Conservation (phyloP, 2,329 filamentous ascomycete species). For the Camillea tinctor region DNA sequence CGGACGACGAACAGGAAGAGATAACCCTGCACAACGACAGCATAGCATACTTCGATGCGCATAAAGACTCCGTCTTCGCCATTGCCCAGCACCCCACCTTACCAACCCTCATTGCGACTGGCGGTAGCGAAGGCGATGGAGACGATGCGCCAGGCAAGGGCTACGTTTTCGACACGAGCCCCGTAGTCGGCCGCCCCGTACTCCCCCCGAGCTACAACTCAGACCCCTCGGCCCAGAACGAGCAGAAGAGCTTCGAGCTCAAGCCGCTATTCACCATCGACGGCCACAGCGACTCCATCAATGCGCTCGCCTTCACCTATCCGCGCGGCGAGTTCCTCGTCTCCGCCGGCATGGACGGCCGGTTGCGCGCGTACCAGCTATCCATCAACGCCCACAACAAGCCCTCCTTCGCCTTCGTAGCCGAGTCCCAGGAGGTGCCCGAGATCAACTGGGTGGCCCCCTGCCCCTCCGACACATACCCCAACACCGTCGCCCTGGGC, state of each 20-base stretch:
- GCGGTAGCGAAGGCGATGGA: conserved; percentile 64
- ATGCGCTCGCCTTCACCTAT: conserved; percentile 78
- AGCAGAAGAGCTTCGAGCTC: conserved; percentile 53
- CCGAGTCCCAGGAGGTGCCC: conserved; percentile 82
- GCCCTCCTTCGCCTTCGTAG: conserved; percentile 60
- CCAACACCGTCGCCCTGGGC: conserved; percentile 83
- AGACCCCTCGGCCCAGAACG: conserved; percentile 56
- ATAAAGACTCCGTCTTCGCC: conserved; percentile 90
- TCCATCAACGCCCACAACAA: conserved; percentile 46
- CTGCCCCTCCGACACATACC: conserved; percentile 68
- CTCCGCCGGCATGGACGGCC: conserved; percentile 86
- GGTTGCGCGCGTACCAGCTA: conserved; percentile 67
- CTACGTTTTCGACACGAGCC: conserved; percentile 77
- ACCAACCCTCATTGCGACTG: conserved; percentile 78
- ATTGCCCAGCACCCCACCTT: conserved; percentile 88
- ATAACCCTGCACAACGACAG: conserved; percentile 89
- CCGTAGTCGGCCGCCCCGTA: conserved; percentile 62
- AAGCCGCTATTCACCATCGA: conserved; percentile 70
- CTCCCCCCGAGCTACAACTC: conserved; percentile 75
- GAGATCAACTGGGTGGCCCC: conserved; percentile 89
- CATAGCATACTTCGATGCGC: conserved; percentile 83
- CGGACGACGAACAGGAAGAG: conserved; percentile 67
- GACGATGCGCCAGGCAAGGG: conserved; percentile 71
- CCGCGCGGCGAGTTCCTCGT: conserved; percentile 80
- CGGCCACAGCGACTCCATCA: conserved; percentile 91